These are phyloP conservation scores for Kalmusia sp. DNA, from an alignment of 2,329 filamentous ascomycete genomes.

Conservation along the genomic window DNA sequence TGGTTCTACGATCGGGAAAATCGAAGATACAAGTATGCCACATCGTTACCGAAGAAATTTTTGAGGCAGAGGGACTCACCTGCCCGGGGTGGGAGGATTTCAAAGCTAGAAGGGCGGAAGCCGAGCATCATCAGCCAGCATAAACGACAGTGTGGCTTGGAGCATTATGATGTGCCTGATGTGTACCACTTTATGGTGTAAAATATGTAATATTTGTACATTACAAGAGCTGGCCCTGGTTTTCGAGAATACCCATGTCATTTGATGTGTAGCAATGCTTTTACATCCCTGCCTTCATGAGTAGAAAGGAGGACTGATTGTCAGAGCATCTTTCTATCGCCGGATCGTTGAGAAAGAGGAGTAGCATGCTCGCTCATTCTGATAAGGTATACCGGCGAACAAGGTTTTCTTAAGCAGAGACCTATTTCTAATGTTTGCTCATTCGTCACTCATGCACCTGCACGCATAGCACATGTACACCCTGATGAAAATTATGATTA, in stretches of 20 bases:
- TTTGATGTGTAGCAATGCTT: constrained; percentile 40
- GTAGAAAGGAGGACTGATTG: constrained; percentile 47
- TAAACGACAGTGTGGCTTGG: too few species aligned
- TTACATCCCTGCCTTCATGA: constrained; percentile 46
- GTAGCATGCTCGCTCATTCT: constrained; percentile 33
- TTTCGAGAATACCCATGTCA: neutral
- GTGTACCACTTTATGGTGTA: constrained; percentile 1
- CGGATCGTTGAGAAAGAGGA: constrained; percentile 42
- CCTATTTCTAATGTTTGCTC: neutral
- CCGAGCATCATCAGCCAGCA: constrained; percentile 5
- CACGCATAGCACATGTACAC: neutral
- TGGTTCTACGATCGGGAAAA: constrained; percentile 66
- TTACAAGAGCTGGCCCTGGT: too few species aligned
- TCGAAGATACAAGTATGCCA: constrained; percentile 66
- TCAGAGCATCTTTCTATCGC: constrained; percentile 48
- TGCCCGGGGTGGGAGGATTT: constrained; percentile 59
- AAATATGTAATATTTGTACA: too few species aligned
- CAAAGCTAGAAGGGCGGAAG: constrained; percentile 15
- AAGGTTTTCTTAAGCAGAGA: neutral
- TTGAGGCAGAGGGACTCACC: constrained; percentile 52
- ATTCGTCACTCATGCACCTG: neutral
- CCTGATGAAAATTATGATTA: neutral
- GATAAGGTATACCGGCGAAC: constrained; percentile 36
- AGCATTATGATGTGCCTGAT: too few species aligned
- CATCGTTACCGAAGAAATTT: constrained; percentile 63